phyloP scores from a whole-genome alignment of 2,329 filamentous ascomycete genomes.

The Xylaria sp. region DNA sequence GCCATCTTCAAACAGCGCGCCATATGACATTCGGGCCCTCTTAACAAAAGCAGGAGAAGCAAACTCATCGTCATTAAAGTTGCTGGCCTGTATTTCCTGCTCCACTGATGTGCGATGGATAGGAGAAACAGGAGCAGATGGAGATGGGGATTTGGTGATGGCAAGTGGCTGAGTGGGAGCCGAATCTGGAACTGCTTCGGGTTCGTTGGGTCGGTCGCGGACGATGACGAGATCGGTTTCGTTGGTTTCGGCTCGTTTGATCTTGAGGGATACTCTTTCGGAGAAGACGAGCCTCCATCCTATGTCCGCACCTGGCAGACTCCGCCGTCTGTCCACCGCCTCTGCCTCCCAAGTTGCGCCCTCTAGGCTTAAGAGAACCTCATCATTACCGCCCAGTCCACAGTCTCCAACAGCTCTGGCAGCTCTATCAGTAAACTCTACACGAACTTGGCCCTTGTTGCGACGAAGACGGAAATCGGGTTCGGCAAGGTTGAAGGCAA shows the following conservation, averaged over 20 bases:
- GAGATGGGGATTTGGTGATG: constrained; percentile 7
- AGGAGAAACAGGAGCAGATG: constrained; percentile 7
- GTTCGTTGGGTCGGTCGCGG: constrained; percentile 54
- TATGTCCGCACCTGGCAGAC: constrained; percentile 61
- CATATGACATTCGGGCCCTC: constrained; percentile 74
- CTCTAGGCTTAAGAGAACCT: constrained; percentile 73
- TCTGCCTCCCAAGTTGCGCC: constrained; percentile 74
- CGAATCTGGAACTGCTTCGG: constrained; percentile 11
- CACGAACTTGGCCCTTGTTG: constrained; percentile 81
- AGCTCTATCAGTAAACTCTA: constrained; percentile 76
- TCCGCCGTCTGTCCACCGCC: constrained; percentile 55
- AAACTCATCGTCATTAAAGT: constrained; percentile 65
- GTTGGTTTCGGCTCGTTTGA: constrained; percentile 59
- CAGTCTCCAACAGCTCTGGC: constrained; percentile 75
- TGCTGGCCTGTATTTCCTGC: constrained; percentile 52
- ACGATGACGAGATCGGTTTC: constrained; percentile 64
- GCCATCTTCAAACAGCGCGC: constrained; percentile 70
- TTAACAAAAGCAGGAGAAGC: constrained; percentile 84
- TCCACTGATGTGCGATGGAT: constrained; percentile 39
- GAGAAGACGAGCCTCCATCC: constrained; percentile 70
- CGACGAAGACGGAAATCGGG: constrained; percentile 84
- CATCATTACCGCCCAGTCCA: constrained; percentile 81
- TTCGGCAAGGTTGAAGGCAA: constrained; percentile 85
- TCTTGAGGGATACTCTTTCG: constrained; percentile 58
- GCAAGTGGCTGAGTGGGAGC: constrained; percentile 4